phyloP scores from a whole-genome alignment of 116 monocot genomes.

The Iris pallida region DNA sequence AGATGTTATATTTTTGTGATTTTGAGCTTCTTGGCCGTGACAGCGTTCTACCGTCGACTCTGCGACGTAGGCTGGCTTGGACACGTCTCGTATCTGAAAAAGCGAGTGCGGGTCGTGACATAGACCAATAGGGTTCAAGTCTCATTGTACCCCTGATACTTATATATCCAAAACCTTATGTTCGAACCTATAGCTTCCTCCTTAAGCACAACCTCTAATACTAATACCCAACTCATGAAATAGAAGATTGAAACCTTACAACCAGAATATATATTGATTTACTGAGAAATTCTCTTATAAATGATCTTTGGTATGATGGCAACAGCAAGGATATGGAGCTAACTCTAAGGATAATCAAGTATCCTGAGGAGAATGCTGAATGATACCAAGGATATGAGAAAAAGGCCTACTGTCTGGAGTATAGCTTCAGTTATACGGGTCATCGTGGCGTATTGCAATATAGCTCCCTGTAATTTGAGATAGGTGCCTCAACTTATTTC shows the following conservation, averaged over 20 bases:
- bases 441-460: not conserved
- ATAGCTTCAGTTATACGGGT: constrained; percentile 2
- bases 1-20: too few species aligned
- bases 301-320: not conserved
- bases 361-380: not conserved
- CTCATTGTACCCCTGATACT: too few species aligned
- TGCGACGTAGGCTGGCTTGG: too few species aligned
- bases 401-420: not conserved
- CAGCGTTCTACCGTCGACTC: too few species aligned
- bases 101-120: too few species aligned
- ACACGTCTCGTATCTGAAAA: too few species aligned
- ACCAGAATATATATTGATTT: not conserved
- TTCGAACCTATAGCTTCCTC: too few species aligned
- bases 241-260: not conserved
- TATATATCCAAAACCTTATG: too few species aligned
- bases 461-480: not conserved
- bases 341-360: constrained; percentile 6
- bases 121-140: too few species aligned
- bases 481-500: not conserved
- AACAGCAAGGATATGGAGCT: constrained; percentile 4
- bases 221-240: too few species aligned
- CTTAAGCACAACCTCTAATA: too few species aligned
- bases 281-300: not conserved
- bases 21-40: too few species aligned
- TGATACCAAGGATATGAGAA: not conserved